Base-by-base conservation (phyloP, 1,284 basidiomycete genomes). In the Dichomitus squalens region DNA sequence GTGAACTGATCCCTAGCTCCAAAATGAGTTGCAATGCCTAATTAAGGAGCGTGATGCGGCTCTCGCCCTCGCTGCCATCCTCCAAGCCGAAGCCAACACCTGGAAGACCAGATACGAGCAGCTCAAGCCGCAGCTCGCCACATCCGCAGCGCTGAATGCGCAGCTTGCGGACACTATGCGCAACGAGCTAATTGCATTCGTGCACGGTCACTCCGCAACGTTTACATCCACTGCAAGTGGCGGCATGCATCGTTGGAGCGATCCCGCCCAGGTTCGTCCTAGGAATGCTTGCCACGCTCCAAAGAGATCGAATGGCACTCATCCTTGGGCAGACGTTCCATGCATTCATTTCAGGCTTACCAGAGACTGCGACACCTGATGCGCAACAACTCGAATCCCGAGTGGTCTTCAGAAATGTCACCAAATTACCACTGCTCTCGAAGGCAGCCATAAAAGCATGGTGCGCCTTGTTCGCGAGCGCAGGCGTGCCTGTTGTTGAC, bases 381-480 rank as follows among this genome's bases (percentile, higher is more conserved):
- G 46, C 9, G 7, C 36, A 7, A 9, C 25, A 18, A 2, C 41
- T n/a, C 7, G 49, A 50, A 14, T 51, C 53, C 8, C 34, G 35
- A 2, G 31, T 59, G 1, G 58, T 59, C 16, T 59, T 59, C 8
- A 56, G 39, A n/a, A 14, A 23, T 4, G 23, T 40, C 7, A 47
- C 47, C 4, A 53, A 58, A 18, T 33, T 63, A 5, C 58, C 52
- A 23, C 41, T 60, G 1, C 23, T 63, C 12, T 53, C 61, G 4
- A 63, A 63, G 61, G 55, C 58, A 8, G 53, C 53, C 1, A 35
- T 49, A 2, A 55, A 51, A 1, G 58, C 61, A 3, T 58, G 61
- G 61, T 63, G n/a, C 7, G 55, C 7, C 21, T 12, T 16, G 0
- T 29, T 5, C 8, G 6, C 23, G 6, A 23, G 9, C 7, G 27